Evolutionary conservation across 164 flowering plant species (phyloP).

Genomic region (Euptelea pleiosperma): DNA sequence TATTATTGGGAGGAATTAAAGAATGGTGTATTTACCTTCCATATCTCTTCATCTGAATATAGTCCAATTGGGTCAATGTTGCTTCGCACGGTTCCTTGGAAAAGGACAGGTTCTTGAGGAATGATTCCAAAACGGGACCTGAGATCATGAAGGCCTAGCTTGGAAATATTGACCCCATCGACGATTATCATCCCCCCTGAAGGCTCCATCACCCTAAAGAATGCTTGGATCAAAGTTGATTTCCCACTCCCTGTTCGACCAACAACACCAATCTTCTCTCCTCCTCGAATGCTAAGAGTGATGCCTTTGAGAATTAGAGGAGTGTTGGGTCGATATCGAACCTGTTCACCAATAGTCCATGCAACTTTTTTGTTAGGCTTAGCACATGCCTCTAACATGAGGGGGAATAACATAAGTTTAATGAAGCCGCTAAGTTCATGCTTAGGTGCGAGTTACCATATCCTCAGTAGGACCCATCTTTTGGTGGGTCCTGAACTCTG

Average conservation of each 20-base stretch:
- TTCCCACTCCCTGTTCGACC: conserved; percentile 98
- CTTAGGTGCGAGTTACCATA: too few relatives aligned
- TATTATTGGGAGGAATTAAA: neutral
- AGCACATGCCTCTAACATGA: too few relatives aligned
- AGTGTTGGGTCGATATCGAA: conserved; percentile 81
- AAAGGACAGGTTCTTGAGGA: conserved; percentile 96
- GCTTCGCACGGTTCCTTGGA: conserved; percentile 92
- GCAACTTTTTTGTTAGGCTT: too few relatives aligned
- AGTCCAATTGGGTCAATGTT: conserved; percentile 78
- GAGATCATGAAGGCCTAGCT: conserved; percentile 83
- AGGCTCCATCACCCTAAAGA: conserved; percentile 89
- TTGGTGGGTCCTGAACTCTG: too few relatives aligned
- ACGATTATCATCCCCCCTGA: conserved; percentile 69
- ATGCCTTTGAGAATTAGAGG: conserved; percentile 88
- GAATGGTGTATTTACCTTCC: conserved; percentile 58
- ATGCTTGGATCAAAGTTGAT: conserved; percentile 82
- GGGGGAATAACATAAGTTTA: too few relatives aligned
- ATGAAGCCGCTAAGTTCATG: too few relatives aligned
- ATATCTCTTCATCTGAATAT: conserved; percentile 85
- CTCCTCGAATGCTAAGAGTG: conserved; percentile 63
- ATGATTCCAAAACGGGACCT: conserved; percentile 92
- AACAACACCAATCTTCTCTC: conserved; percentile 93
- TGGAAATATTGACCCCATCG: conserved; percentile 68
- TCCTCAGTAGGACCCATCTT: too few relatives aligned
- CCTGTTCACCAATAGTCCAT: conserved; percentile 40